These are phyloP conservation scores for Colletotrichum chlorophyti DNA, from an alignment of 2,329 filamentous ascomycete genomes.

Conservation along the genomic window DNA sequence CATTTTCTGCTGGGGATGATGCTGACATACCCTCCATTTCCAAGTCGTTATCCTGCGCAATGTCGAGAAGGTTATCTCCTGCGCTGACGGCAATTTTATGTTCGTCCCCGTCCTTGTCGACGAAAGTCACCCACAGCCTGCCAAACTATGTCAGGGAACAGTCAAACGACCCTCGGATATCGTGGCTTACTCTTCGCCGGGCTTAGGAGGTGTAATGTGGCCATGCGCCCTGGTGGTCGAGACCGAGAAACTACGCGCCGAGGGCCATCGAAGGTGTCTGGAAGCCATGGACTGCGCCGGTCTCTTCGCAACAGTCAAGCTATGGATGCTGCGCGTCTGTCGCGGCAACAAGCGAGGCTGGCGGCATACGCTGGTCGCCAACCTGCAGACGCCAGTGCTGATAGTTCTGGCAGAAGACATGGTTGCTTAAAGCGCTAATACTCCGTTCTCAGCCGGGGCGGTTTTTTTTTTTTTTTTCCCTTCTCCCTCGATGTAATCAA, in stretches of 20 bases:
- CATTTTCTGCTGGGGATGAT: no score
- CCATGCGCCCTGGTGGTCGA: slow-evolving; percentile 71
- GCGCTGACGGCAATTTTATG: slow-evolving; percentile 81
- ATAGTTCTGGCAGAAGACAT: slow-evolving; percentile 19
- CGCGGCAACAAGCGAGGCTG: slow-evolving; percentile 35
- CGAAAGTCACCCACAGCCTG: slow-evolving; percentile 87
- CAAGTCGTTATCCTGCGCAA: slow-evolving; percentile 91
- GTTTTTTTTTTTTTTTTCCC: not conserved
- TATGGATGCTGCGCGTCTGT: slow-evolving; percentile 19
- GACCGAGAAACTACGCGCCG: slow-evolving; percentile 67
- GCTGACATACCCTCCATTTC: slow-evolving; percentile 85
- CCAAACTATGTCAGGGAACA: not conserved
- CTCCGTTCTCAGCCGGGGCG: slow-evolving; percentile 9
- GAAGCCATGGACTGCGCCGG: not conserved
- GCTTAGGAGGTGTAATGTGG: slow-evolving; percentile 82
- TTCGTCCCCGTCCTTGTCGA: slow-evolving; percentile 85
- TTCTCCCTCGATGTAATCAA: not conserved
- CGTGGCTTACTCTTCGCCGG: slow-evolving; percentile 83
- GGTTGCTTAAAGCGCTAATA: not conserved
- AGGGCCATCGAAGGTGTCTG: slow-evolving; percentile 20
- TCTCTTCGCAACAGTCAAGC: not conserved
- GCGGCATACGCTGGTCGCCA: slow-evolving; percentile 39
- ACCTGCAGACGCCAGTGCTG: slow-evolving; percentile 37
- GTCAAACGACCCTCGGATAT: not conserved
- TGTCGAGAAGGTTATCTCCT: slow-evolving; percentile 93